Evolutionary conservation across 2,329 filamentous ascomycete genomes (phyloP), one percentile per base, ranked within the genome.

Genomic region (Aureobasidium melanogenum): DNA sequence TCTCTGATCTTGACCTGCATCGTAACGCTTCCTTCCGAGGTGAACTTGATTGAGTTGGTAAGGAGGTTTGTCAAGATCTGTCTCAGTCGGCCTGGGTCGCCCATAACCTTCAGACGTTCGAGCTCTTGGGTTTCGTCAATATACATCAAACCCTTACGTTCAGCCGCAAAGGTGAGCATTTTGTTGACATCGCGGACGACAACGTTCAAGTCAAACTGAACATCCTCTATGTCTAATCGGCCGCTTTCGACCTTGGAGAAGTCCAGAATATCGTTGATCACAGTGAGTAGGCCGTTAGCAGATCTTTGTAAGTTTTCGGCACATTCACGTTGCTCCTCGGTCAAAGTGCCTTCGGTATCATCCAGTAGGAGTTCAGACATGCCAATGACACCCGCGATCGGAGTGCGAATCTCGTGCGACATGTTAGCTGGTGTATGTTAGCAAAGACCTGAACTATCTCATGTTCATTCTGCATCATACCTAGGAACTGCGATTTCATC

Each of bases 221-320:
- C 88, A 67, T 91, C 87, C 72, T 91, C 88, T 43, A 92, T 87
- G 64, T 91, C 88, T 22, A 92, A 74, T 8, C 86, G 80, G 3
- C 89, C 88, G 9, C 87, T 89, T 70, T 92, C 89, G 1, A 91
- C 86, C 72, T 95, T 95, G 4, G 89, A 94, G 71, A 95, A 92
- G 73, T 95, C 91, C 1, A 96, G 77, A 60, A 95, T 95, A 68
- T 96, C 91, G 69, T 96, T 95, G 73, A 96, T 95, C 43, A 96
- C 88, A 0, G 89, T 93, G 22, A 96, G 78, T 2, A 96, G 76
- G 1, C 88, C 90, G 65, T 93, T 91, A 0, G 88, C 89, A 6
- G 88, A 92, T 56, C 87, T 82, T 67, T 89, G 86, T 7, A 93
- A 89, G 64, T 90, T 91, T 66, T 90, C 87, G 2, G 88, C 86